A percentile compares a stretch with the other conserved stretches of the same genome.
Conservation (phyloP, 257 asterid species). For the Coffea canephora region DNA sequence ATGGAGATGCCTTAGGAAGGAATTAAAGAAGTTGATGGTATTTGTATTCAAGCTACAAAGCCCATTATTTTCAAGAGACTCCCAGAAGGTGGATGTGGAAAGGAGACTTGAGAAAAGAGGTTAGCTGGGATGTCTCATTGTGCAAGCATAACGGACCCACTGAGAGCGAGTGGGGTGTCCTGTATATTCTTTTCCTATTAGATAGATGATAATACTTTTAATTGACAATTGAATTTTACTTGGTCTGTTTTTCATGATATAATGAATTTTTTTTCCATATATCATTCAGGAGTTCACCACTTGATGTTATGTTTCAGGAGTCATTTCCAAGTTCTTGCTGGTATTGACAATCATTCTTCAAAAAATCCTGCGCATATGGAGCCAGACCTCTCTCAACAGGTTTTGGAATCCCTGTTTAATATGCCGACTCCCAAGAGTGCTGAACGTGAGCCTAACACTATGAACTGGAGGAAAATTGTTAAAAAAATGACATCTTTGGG, state of each 20-base stretch:
- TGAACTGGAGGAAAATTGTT: conserved; percentile 92
- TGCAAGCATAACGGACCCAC: background rate
- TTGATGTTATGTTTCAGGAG: conserved; percentile 41
- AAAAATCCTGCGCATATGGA: conserved; percentile 36
- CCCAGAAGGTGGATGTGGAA: background rate
- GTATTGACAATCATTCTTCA: conserved; percentile 34
- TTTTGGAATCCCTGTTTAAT: conserved; percentile 74
- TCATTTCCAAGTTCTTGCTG: conserved; percentile 33
- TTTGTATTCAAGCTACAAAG: background rate
- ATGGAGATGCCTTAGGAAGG: background rate
- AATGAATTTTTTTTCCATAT: background rate
- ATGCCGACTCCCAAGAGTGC: conserved; percentile 81
- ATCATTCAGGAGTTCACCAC: background rate
- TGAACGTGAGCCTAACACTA: conserved; percentile 66
- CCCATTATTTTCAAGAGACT: background rate
- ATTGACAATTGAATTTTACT: background rate
- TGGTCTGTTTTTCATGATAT: background rate
- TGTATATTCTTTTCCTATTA: no score
- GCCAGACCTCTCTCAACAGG: conserved; percentile 65
- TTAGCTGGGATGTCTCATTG: background rate
- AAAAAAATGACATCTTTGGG: conserved; percentile 75
- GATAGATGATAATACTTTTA: background rate
- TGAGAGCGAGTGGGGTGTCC: background rate
- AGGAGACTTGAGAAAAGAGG: background rate
- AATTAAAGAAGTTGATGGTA: background rate